These are phyloP conservation scores for Clonostachys rhizophaga DNA, from an alignment of 2,329 filamentous ascomycete genomes.

Conservation along the genomic window DNA sequence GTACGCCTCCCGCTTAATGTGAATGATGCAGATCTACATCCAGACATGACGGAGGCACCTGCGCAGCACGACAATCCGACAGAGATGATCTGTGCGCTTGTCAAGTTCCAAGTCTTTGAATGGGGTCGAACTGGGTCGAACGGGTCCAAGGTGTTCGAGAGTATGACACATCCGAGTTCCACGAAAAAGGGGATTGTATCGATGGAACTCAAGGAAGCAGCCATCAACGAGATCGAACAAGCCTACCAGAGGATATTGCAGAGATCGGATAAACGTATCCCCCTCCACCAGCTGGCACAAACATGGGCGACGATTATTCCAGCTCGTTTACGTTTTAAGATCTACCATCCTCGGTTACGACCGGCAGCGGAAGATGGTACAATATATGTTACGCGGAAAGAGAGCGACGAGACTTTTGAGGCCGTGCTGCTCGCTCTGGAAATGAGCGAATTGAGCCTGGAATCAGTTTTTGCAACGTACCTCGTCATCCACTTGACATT, in stretches of 20 bases:
- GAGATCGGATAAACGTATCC: slow-evolving; percentile 16
- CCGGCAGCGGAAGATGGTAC: neutral
- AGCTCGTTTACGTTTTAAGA: slow-evolving; percentile 19
- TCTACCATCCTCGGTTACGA: slow-evolving; percentile 15
- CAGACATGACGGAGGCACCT: slow-evolving; percentile 40
- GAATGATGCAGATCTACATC: slow-evolving; percentile 48
- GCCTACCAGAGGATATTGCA: slow-evolving; percentile 13
- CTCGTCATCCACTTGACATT: slow-evolving; percentile 17
- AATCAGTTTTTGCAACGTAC: slow-evolving; percentile 18
- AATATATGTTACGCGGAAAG: slow-evolving; percentile 7
- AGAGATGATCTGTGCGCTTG: slow-evolving; percentile 42
- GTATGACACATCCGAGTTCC: slow-evolving; percentile 1
- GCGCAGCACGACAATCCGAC: slow-evolving; percentile 42
- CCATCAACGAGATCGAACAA: slow-evolving; percentile 16
- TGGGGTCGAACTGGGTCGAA: slow-evolving; percentile 15
- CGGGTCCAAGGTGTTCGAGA: slow-evolving; percentile 10
- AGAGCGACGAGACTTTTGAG: slow-evolving; percentile 15
- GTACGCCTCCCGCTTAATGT: slow-evolving; percentile 43
- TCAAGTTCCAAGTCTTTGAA: slow-evolving; percentile 19
- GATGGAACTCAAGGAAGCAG: slow-evolving; percentile 8
- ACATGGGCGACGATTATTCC: slow-evolving; percentile 13
- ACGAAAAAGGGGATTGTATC: slow-evolving; percentile 2
- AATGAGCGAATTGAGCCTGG: slow-evolving; percentile 8
- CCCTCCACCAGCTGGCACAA: slow-evolving; percentile 14
- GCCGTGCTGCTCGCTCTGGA: slow-evolving; percentile 14